Evolutionary conservation across 495 filamentous ascomycete genomes (phyloP).

Genomic region (Cercophora scortea): DNA sequence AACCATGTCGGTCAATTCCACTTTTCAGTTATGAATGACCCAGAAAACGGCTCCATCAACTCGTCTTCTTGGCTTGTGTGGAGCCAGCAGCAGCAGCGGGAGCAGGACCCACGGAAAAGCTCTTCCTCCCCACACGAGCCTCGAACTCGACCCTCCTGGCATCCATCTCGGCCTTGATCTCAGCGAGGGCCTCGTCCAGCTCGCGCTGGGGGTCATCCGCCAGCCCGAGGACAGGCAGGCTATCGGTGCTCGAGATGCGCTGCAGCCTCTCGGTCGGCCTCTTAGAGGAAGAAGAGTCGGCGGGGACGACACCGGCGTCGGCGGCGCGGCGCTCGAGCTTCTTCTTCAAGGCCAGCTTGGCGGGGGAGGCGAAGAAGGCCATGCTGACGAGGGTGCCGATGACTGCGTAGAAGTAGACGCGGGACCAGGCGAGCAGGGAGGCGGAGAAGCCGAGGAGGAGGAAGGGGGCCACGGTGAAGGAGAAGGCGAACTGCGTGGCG

Average conservation of each 20-base stretch:
- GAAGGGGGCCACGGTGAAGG: constrained; percentile 77
- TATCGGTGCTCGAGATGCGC: constrained; percentile 31
- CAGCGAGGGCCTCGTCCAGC: constrained; percentile 68
- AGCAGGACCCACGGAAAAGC: not conserved
- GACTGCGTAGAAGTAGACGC: constrained; percentile 84
- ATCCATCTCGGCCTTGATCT: constrained; percentile 59
- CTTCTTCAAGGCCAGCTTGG: constrained; percentile 51
- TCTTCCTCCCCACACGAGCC: not conserved
- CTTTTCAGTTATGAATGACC: too few species aligned
- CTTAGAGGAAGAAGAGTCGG: not conserved
- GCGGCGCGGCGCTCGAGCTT: constrained; percentile 51
- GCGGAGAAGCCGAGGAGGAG: constrained; percentile 62
- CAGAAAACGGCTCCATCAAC: too few species aligned
- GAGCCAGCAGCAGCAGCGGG: too few species aligned
- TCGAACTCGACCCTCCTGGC: constrained; percentile 35
- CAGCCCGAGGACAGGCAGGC: constrained; percentile 60
- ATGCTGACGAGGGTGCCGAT: constrained; percentile 55
- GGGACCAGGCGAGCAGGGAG: constrained; percentile 66
- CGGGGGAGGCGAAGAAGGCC: constrained; percentile 74
- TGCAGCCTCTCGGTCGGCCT: constrained; percentile 4
- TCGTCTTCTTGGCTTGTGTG: too few species aligned
- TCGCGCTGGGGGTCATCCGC: constrained; percentile 69
- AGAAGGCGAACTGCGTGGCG: constrained; percentile 73
- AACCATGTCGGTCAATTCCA: too few species aligned
- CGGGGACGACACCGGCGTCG: constrained; percentile 18